Conservation (phyloP, 331 rosid genomes). For the Acacia pycnantha region DNA sequence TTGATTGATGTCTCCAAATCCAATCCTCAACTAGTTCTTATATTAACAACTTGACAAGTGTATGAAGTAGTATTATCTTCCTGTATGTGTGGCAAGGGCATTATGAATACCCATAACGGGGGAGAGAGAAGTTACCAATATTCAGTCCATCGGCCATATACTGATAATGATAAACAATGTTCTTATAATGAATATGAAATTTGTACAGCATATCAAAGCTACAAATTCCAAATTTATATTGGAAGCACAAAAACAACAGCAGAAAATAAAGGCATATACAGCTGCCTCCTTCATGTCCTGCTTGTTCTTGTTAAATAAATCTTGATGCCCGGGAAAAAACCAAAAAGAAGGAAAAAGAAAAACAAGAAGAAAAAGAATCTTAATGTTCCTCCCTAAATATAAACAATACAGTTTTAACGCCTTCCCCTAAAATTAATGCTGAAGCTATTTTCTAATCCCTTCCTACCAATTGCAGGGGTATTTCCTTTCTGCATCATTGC, state of each 20-base stretch:
- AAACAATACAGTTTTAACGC: slow-evolving; percentile 43
- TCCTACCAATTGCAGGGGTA: slow-evolving; percentile 50
- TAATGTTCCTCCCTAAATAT: slow-evolving; percentile 4
- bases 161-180: background rate
- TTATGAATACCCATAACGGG: too few species aligned
- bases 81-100: too few species aligned
- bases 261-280: background rate
- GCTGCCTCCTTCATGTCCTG: background rate
- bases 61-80: too few species aligned
- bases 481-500: slow-evolving; percentile 97
- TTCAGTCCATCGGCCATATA: background rate
- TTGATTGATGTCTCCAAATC: too few species aligned
- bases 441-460: slow-evolving; percentile 65
- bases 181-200: background rate
- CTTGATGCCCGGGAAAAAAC: slow-evolving; percentile 18
- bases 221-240: slow-evolving; percentile 34
- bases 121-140: background rate
- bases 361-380: background rate
- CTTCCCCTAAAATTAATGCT: slow-evolving; percentile 74
- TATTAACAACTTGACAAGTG: too few species aligned
- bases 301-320: slow-evolving; percentile 1
- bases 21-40: too few species aligned
- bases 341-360: background rate
- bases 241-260: slow-evolving; percentile 19
- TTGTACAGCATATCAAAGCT: slow-evolving; percentile 19